phyloP scores from a whole-genome alignment of 208 protist genomes.

The Entamoeba moshkovskii region DNA sequence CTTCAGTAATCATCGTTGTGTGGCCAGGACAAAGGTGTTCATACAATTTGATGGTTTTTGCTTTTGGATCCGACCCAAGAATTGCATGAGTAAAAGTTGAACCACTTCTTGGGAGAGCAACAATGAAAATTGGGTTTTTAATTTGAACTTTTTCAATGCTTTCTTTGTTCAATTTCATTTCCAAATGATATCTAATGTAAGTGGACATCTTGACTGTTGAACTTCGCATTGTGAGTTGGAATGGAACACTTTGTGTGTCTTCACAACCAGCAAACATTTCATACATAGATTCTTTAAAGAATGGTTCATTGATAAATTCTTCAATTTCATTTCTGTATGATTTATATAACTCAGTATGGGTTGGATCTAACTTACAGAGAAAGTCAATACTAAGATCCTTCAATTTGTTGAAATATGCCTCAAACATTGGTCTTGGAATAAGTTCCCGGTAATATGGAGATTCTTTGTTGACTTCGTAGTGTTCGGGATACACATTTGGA shows the following conservation, averaged over 20 bases:
- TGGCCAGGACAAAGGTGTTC: background rate
- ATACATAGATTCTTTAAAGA: background rate
- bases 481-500: no score
- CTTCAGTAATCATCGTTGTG: background rate
- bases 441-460: no score
- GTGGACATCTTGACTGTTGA: background rate
- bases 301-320: background rate
- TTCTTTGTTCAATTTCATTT: background rate
- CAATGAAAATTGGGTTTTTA: background rate
- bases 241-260: background rate
- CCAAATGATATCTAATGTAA: background rate
- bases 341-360: background rate
- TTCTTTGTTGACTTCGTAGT: no score
- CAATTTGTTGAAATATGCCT: no score
- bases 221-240: background rate
- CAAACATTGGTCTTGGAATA: no score
- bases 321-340: background rate
- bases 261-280: background rate
- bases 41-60: background rate
- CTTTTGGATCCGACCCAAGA: background rate
- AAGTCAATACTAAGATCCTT: background rate
- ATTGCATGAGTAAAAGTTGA: background rate
- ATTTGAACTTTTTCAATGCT: background rate
- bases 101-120: background rate
- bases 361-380: background rate